Percentiles rank a stretch among this genome's conserved stretches.
Conservation (phyloP, 148 eudicot species). For the Nepenthes gracilis region DNA sequence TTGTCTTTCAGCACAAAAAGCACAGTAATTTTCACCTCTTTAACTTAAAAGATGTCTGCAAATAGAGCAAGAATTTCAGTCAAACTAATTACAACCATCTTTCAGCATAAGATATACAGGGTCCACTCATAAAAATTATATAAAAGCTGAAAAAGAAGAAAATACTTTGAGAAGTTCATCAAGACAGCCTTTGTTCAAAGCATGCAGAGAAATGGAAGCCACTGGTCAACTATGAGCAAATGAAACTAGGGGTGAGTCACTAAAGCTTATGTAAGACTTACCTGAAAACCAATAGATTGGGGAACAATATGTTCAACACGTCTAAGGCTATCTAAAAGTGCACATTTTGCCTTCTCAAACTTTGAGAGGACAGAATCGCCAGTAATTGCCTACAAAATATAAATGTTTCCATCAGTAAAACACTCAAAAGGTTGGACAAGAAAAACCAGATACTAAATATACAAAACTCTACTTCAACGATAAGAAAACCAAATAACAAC, state of each 20-base stretch:
- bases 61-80: too few species aligned
- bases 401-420: conserved; percentile 9
- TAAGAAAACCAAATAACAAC: not conserved
- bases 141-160: too few species aligned
- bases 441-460: not conserved
- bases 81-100: too few species aligned
- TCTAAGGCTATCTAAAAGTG: conserved; percentile 68
- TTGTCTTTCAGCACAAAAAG: too few species aligned
- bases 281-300: conserved; percentile 81
- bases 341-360: conserved; percentile 81
- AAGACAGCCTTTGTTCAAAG: too few species aligned
- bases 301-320: conserved; percentile 92
- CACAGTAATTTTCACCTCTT: too few species aligned
- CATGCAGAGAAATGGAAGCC: not conserved
- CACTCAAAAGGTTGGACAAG: not conserved
- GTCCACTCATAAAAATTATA: too few species aligned
- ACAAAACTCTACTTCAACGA: not conserved
- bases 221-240: not conserved
- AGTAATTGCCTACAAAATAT: conserved; percentile 70
- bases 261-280: conserved; percentile 13
- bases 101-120: too few species aligned
- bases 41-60: too few species aligned
- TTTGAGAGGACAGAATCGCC: conserved; percentile 84
- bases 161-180: too few species aligned
- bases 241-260: not conserved